Percentiles rank a stretch among this genome's conserved stretches.
Conservation (phyloP, 2,329 filamentous ascomycete genomes). For the Epichloe festucae region DNA sequence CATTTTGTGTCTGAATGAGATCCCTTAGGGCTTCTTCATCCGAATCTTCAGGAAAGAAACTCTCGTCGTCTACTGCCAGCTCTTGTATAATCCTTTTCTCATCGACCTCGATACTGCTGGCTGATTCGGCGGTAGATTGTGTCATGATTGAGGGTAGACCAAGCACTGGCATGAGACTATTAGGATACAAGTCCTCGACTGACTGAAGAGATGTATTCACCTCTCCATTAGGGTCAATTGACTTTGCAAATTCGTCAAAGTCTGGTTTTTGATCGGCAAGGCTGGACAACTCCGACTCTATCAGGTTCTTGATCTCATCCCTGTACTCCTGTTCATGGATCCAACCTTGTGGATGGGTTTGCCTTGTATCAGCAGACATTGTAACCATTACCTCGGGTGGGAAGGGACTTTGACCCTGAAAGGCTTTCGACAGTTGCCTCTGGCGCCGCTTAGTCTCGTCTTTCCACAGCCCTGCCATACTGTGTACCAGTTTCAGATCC, state of each 20-base stretch:
- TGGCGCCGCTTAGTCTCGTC: slow-evolving; percentile 76
- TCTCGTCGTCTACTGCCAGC: slow-evolving; percentile 33
- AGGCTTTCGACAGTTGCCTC: slow-evolving; percentile 49
- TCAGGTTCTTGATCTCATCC: slow-evolving; percentile 48
- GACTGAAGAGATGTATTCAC: slow-evolving; percentile 74
- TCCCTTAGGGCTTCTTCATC: slow-evolving; percentile 35
- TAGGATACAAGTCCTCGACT: slow-evolving; percentile 74
- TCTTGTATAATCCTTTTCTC: slow-evolving; percentile 41
- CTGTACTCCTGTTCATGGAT: slow-evolving; percentile 81
- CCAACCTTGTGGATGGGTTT: slow-evolving; percentile 67
- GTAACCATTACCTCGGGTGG: slow-evolving; percentile 69
- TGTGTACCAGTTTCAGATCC: slow-evolving; percentile 76
- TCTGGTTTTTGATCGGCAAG: slow-evolving; percentile 27
- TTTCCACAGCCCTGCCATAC: slow-evolving; percentile 87
- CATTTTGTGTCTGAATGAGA: slow-evolving; percentile 7
- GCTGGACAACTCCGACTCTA: slow-evolving; percentile 46
- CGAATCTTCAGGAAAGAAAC: slow-evolving; percentile 37
- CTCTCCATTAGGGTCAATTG: slow-evolving; percentile 35
- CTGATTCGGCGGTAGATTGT: slow-evolving; percentile 16
- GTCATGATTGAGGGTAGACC: slow-evolving; percentile 32
- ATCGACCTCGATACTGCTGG: slow-evolving; percentile 49
- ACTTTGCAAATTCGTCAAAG: slow-evolving; percentile 55
- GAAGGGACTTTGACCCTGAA: slow-evolving; percentile 62
- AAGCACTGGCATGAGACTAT: slow-evolving; percentile 41
- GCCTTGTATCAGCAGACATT: slow-evolving; percentile 73